Evolutionary conservation across 177 flowering plant genomes (phyloP).

Genomic region (Vitis hybrid): DNA sequence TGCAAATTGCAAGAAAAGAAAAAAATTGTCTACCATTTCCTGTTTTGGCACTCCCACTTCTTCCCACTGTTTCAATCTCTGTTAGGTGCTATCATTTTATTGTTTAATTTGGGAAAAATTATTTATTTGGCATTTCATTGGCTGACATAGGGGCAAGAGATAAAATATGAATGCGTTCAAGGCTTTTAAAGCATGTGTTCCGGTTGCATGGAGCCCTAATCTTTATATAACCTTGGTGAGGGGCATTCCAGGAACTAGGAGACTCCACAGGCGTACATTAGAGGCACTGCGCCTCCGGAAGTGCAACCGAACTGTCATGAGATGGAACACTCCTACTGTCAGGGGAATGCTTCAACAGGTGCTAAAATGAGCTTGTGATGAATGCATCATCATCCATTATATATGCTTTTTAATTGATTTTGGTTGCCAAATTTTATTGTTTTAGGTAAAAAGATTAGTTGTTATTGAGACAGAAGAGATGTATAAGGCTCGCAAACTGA

Average conservation of each 20-base stretch:
- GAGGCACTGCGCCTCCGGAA: slow-evolving; percentile 80
- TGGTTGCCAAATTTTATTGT: not conserved
- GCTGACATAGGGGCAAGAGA: slow-evolving; percentile 5
- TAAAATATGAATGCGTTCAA: slow-evolving; percentile 76
- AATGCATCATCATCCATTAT: not conserved
- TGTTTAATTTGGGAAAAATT: not conserved
- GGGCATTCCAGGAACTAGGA: slow-evolving; percentile 80
- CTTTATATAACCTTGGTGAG: slow-evolving; percentile 85
- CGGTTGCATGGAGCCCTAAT: slow-evolving; percentile 80
- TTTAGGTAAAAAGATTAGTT: slow-evolving; percentile 87
- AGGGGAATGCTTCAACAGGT: slow-evolving; percentile 98
- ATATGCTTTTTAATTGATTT: not conserved
- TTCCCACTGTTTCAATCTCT: too few relatives aligned
- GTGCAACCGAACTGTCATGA: slow-evolving; percentile 85
- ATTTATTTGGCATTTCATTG: not conserved
- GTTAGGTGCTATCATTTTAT: not conserved
- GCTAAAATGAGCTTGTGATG: not conserved
- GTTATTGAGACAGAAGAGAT: slow-evolving; percentile 91
- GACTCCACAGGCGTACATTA: slow-evolving; percentile 76
- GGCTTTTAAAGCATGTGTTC: slow-evolving; percentile 81
- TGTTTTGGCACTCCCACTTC: too few relatives aligned
- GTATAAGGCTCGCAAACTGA: slow-evolving; percentile 78
- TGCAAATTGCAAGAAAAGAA: too few relatives aligned
- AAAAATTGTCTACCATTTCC: too few relatives aligned
- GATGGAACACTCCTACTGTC: slow-evolving; percentile 83